Evolutionary conservation across 352 stramenopile genomes (phyloP), one percentile per base, ranked within the genome.

Genomic region (Pythium myriotylum): DNA sequence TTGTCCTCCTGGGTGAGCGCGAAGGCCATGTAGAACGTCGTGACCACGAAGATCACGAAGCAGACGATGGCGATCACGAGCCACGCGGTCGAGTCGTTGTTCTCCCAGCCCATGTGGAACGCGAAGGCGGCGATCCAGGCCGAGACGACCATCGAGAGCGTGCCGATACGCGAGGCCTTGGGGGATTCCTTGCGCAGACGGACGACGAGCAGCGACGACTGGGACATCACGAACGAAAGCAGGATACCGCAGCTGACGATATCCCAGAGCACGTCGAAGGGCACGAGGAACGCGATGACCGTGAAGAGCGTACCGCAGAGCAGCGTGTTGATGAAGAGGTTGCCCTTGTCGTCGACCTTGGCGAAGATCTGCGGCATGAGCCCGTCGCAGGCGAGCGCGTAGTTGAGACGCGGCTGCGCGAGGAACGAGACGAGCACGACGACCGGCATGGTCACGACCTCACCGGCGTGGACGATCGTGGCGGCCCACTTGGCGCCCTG

Each of bases 381-480:
- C 16, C 94, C 94, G 62, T 98, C 96, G 40, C 87, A 89, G 27
- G 91, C 81, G 63, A 98, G 81, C 19, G 92, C 90, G 70, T 93
- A 97, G 70, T 97, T 94, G 33, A 98, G 71, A 49, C 91, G 83
- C n/a, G 92, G 94, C 66, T 98, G 94, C 37, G 92, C 91, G 14
- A 98, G 68, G 57, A 98, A 92, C 40, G 79, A 91, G n/a, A 98
- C 81, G 10, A 98, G 67, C 35, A 98, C 93, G 43, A 98, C 94
- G 26, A 98, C 66, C 0, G 94, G 94, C 66, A 98, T 91, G n/a
- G 91, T 98, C 20, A 93, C 72, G 7, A 68, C 78, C 65, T 87
- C 77, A 67, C 77, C 77, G 14, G 74, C 77, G 22, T 67, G 77
- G 20, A 86, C 77, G 29, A 86, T 73, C 35, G 74, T 57, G 16